Evolutionary conservation across 2,329 filamentous ascomycete species (phyloP).

Genomic region (Trichoderma gracile): DNA sequence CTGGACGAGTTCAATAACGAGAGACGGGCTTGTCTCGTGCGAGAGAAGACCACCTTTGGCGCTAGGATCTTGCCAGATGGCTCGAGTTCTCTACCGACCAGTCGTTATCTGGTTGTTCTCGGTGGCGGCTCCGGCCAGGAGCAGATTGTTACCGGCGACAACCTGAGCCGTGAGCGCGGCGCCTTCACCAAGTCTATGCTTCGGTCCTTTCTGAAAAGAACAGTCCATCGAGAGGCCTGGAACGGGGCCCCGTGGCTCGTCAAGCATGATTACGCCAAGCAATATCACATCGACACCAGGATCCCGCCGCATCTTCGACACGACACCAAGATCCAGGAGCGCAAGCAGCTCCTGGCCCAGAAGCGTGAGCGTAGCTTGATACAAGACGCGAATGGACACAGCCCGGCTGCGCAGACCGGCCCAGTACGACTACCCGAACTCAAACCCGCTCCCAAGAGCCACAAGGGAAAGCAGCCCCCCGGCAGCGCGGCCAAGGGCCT

Average conservation of each 20-base stretch:
- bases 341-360: slow-evolving; percentile 69
- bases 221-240: slow-evolving; percentile 88
- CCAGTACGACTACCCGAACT: slow-evolving; percentile 67
- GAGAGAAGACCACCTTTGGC: slow-evolving; percentile 81
- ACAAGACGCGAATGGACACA: slow-evolving; percentile 47
- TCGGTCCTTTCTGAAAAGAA: slow-evolving; percentile 91
- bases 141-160: slow-evolving; percentile 74
- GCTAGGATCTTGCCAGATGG: slow-evolving; percentile 63
- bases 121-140: slow-evolving; percentile 67
- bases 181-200: slow-evolving; percentile 94
- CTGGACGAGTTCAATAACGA: slow-evolving; percentile 65
- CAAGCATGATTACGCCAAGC: slow-evolving; percentile 78
- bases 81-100: slow-evolving; percentile 67
- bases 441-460: slow-evolving; percentile 70
- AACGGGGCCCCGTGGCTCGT: slow-evolving; percentile 96
- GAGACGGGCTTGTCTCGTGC: slow-evolving; percentile 70
- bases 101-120: slow-evolving; percentile 76
- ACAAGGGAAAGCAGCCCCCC: slow-evolving; percentile 58
- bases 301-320: slow-evolving; percentile 81
- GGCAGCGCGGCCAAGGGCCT: slow-evolving; percentile 45
- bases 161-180: slow-evolving; percentile 84
- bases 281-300: slow-evolving; percentile 84
- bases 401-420: slow-evolving; percentile 41
- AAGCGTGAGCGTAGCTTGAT: slow-evolving; percentile 55
- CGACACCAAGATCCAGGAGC: slow-evolving; percentile 74